A percentile compares a stretch with the other conserved stretches of the same genome.
phyloP scores from a whole-genome alignment of 768 basidiomycete species.

The Cystobasidium onofrii region DNA sequence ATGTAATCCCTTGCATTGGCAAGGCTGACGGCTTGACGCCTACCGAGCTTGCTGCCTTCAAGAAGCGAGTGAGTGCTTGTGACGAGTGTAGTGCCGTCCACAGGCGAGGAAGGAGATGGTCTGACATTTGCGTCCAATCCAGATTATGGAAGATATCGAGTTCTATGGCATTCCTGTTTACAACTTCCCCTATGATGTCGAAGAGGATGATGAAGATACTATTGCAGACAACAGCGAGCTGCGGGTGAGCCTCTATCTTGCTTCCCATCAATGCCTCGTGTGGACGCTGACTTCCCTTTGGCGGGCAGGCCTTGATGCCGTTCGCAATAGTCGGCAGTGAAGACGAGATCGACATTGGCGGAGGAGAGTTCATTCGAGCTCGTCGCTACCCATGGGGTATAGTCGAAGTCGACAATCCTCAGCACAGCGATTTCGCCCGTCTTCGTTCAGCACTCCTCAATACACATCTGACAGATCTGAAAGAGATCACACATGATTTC shows the following conservation, averaged over 20 bases:
- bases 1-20: slow-evolving; percentile 93
- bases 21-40: slow-evolving; percentile 95
- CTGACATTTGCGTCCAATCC: no score
- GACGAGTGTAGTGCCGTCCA: no score
- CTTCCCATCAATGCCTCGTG: not conserved
- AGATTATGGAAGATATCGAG: slow-evolving; percentile 99
- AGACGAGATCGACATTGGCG: slow-evolving; percentile 84
- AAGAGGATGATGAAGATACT: slow-evolving; percentile 98
- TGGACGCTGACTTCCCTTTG: not conserved
- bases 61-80: slow-evolving; percentile 56
- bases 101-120: no score
- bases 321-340: slow-evolving; percentile 97
- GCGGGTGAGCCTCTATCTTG: slow-evolving; percentile 53
- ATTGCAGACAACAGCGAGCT: slow-evolving; percentile 95
- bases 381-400: slow-evolving; percentile 98
- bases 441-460: slow-evolving; percentile 84
- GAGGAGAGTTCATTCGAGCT: slow-evolving; percentile 78
- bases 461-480: slow-evolving; percentile 89
- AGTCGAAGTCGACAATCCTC: slow-evolving; percentile 97
- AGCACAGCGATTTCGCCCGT: slow-evolving; percentile 96
- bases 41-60: slow-evolving; percentile 85
- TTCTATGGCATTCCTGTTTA: slow-evolving; percentile 96
- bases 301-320: slow-evolving; percentile 73
- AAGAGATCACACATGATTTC: slow-evolving; percentile 59
- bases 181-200: slow-evolving; percentile 98